Conservation (phyloP, 768 basidiomycete species). For the Boletus vinaceobasis region DNA sequence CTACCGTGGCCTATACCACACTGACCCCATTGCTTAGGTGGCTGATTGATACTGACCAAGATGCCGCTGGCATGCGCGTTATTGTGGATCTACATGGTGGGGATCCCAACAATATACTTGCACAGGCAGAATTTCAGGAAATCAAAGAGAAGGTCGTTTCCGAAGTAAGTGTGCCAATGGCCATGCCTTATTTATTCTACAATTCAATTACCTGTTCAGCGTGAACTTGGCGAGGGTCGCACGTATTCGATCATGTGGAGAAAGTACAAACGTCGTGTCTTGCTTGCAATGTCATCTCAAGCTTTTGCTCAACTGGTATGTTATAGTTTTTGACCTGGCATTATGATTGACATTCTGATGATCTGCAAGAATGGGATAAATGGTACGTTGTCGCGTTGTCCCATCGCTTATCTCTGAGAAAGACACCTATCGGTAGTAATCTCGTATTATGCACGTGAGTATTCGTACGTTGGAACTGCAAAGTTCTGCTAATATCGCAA, state of each 20-base stretch:
- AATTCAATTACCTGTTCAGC: slow-evolving; percentile 40
- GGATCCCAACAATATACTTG: slow-evolving; percentile 59
- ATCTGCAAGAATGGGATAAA: slow-evolving; percentile 84
- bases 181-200: neutral
- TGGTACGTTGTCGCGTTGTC: slow-evolving; percentile 43
- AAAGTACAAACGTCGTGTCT: slow-evolving; percentile 79
- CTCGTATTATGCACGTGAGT: slow-evolving; percentile 89
- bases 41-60: slow-evolving; percentile 84
- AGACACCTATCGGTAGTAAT: slow-evolving; percentile 55
- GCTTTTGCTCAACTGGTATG: slow-evolving; percentile 91
- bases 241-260: slow-evolving; percentile 83
- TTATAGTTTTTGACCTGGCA: slow-evolving; percentile 7
- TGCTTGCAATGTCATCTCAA: slow-evolving; percentile 94
- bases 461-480: neutral
- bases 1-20: neutral
- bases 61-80: slow-evolving; percentile 79
- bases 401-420: slow-evolving; percentile 7
- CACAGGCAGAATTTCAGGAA: slow-evolving; percentile 83
- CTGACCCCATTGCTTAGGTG: slow-evolving; percentile 48
- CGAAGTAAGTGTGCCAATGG: slow-evolving; percentile 45
- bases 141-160: slow-evolving; percentile 77
- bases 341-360: slow-evolving; percentile 1
- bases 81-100: slow-evolving; percentile 89
- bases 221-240: slow-evolving; percentile 70
- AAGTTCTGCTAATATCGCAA: slow-evolving; percentile 9